Percentiles rank a stretch among this genome's conserved stretches.
These are phyloP conservation scores for Biscutella laevigata DNA, from an alignment of 441 rosid genomes.

Conservation along the genomic window DNA sequence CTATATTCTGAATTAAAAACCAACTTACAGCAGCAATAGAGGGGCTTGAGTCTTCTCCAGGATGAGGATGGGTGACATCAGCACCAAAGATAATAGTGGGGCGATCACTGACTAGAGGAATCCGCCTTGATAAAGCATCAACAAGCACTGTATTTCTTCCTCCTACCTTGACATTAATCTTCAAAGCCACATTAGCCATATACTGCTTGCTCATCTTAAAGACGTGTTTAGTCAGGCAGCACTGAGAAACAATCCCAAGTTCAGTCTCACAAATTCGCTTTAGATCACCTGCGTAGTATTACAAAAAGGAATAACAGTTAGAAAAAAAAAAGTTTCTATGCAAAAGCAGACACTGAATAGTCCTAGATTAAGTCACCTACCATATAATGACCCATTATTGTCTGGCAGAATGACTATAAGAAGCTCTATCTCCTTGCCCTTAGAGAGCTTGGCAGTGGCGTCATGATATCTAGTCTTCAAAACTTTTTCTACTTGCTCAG, in stretches of 20 bases:
- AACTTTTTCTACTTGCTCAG: slow-evolving; percentile 79
- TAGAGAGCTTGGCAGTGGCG: slow-evolving; percentile 55
- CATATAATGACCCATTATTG: slow-evolving; percentile 87
- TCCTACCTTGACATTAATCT: slow-evolving; percentile 94
- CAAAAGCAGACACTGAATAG: not conserved
- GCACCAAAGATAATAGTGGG: slow-evolving; percentile 96
- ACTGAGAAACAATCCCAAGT: slow-evolving; percentile 89
- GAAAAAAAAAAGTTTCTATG: not conserved
- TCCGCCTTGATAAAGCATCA: slow-evolving; percentile 78
- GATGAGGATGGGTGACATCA: slow-evolving; percentile 97
- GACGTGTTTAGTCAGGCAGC: slow-evolving; percentile 83
- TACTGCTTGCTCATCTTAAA: slow-evolving; percentile 75
- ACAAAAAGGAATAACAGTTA: not conserved
- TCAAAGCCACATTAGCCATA: slow-evolving; percentile 79
- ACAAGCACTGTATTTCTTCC: slow-evolving; percentile 91
- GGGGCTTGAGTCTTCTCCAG: slow-evolving; percentile 95
- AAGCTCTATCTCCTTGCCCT: slow-evolving; percentile 78
- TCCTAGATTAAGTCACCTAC: slow-evolving; percentile 26
- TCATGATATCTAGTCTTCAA: slow-evolving; percentile 80
- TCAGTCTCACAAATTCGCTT: slow-evolving; percentile 94
- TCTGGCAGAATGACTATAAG: slow-evolving; percentile 88
- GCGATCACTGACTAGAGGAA: slow-evolving; percentile 81
- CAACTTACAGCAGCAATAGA: slow-evolving; percentile 86
- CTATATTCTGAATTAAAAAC: not conserved
- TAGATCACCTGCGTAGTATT: slow-evolving; percentile 59